phyloP scores from a whole-genome alignment of 352 stramenopile species.

The Plasmopara muralis region DNA sequence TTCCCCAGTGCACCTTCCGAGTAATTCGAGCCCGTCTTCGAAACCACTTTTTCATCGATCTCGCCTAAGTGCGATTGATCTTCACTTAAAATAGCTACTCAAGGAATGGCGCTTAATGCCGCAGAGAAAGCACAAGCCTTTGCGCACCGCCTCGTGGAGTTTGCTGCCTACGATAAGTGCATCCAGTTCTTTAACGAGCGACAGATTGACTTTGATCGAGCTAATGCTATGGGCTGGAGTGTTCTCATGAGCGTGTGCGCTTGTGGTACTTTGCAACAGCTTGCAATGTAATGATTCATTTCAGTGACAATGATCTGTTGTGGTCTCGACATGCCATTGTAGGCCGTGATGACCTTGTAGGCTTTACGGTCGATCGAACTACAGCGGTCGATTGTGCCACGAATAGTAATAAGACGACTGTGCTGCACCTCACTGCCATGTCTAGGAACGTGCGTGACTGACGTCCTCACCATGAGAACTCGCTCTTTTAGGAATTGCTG shows the following conservation, averaged over 20 bases:
- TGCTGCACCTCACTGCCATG: slow-evolving; percentile 74
- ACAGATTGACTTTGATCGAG: slow-evolving; percentile 47
- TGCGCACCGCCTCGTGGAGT: slow-evolving; percentile 72
- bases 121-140: slow-evolving; percentile 46
- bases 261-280: slow-evolving; percentile 30
- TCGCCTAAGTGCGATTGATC: slow-evolving; percentile 25
- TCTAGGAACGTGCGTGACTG: slow-evolving; percentile 44
- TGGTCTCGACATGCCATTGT: slow-evolving; percentile 1
- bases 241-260: slow-evolving; percentile 78
- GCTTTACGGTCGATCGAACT: slow-evolving; percentile 47
- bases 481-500: neutral
- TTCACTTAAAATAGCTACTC: slow-evolving; percentile 8
- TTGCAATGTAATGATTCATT: too few relatives aligned
- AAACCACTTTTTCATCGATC: slow-evolving; percentile 8
- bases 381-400: slow-evolving; percentile 49
- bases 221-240: slow-evolving; percentile 61
- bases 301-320: neutral
- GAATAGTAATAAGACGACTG: slow-evolving; percentile 58
- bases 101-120: slow-evolving; percentile 4
- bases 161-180: slow-evolving; percentile 49
- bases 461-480: neutral
- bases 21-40: slow-evolving; percentile 11
- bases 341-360: slow-evolving; percentile 64
- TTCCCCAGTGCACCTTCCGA: slow-evolving; percentile 16
- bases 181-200: slow-evolving; percentile 56